phyloP scores from a whole-genome alignment of 306 rosid species.

The Glycyrrhiza uralensis region DNA sequence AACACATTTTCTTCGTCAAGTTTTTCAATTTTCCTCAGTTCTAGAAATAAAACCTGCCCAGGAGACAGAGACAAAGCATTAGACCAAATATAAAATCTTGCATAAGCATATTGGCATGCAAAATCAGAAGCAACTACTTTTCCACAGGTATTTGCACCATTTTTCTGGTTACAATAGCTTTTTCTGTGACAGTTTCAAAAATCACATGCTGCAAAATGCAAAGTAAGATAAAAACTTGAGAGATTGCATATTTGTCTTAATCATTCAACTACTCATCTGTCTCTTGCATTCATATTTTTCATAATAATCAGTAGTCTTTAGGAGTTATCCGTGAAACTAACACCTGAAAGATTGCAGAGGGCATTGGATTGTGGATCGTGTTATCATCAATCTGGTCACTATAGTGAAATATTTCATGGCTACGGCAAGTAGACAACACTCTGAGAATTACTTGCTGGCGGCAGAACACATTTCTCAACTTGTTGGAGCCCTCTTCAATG shows the following conservation, averaged over 20 bases:
- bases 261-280: background rate
- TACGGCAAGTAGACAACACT: slow-evolving; percentile 29
- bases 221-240: background rate
- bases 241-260: no score
- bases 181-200: background rate
- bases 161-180: background rate
- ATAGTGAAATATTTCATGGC: slow-evolving; percentile 28
- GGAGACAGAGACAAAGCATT: background rate
- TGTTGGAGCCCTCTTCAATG: slow-evolving; percentile 46
- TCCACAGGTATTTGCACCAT: background rate
- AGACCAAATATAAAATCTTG: background rate
- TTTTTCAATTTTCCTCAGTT: slow-evolving; percentile 59
- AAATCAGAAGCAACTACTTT: background rate
- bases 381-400: slow-evolving; percentile 31
- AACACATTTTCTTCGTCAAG: slow-evolving; percentile 50
- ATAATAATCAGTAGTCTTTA: background rate
- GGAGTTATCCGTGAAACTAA: background rate
- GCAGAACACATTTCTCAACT: slow-evolving; percentile 53
- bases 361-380: slow-evolving; percentile 30
- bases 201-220: no score
- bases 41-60: slow-evolving; percentile 55
- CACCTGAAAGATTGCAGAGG: slow-evolving; percentile 68
- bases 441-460: slow-evolving; percentile 42
- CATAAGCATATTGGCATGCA: background rate
- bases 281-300: background rate